Evolutionary conservation across 2,329 filamentous ascomycete genomes (phyloP), one percentile per base, ranked within the genome.

Genomic region (Aspergillaceae sp.): DNA sequence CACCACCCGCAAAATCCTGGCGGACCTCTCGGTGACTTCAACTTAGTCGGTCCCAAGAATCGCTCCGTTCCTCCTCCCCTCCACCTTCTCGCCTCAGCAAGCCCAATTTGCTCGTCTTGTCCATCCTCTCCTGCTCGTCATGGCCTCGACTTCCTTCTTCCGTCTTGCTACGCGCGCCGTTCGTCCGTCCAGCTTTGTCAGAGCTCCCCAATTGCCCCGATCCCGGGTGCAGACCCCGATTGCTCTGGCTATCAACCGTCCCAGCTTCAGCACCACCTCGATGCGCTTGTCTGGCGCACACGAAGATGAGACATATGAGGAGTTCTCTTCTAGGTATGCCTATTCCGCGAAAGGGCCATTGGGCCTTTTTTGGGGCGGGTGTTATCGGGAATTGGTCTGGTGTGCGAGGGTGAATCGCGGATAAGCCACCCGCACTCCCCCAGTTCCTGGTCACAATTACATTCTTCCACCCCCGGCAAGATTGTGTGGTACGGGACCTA

Each of bases 231-330:
- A 75, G 65, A 75, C 74, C 61, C 75, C 79, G 59, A 71, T 72
- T 55, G 59, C 75, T 58, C 62, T 72, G 59, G 70, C 72, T 61
- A 71, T 74, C 61, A 72, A 74, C 62, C 72, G 74, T 74, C 84
- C 78, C 77, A 84, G 80, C 65, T 73, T 73, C 64, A 70, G 66
- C 59, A 71, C 72, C 48, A 70, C 71, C 54, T 76, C 79, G 61
- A 77, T 77, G 60, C 77, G 75, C 61, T 72, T 71, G 57, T 73
- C 73, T 55, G 74, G 78, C 54, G 71, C 72, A 65, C 87, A 94
- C 73, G 80, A 84, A 66, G 92, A 98, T 73, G 92, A 98, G 83
- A 94, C 86, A 64, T 98, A 95, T 63, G 92, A 98, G 78, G 90
- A 97, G 77, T 98, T 98, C 74, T 89, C 87, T 73, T 86, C 89